A percentile compares a stretch with the other conserved stretches of the same genome.
These are phyloP conservation scores for Smithsoniella earleae DNA, from an alignment of 163 green algal genomes.

Conservation along the genomic window DNA sequence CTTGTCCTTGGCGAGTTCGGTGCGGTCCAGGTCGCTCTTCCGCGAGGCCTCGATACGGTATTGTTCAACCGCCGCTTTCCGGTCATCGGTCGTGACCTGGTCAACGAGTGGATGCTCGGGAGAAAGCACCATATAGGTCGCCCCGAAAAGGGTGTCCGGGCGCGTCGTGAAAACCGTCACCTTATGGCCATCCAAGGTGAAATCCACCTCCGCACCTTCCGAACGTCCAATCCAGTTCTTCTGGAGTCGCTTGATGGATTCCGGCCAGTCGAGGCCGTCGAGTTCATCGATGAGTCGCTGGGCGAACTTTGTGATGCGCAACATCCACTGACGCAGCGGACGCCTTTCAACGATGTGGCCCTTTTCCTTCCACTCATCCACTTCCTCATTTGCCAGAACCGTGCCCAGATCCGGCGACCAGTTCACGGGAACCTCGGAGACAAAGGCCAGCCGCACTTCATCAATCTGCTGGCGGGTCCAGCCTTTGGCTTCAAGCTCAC, in stretches of 20 bases:
- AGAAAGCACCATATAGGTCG: conserved; percentile 92
- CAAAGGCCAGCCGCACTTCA: too few relatives aligned
- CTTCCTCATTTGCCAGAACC: conserved; percentile 97
- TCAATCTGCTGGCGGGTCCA: too few relatives aligned
- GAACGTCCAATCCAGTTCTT: conserved; percentile 94
- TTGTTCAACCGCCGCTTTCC: conserved; percentile 49
- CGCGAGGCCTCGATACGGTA: conserved; percentile 63
- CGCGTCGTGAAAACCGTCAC: conserved; percentile 77
- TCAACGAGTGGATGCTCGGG: conserved; percentile 96
- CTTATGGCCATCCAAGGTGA: too few relatives aligned
- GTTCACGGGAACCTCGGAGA: conserved; percentile 85
- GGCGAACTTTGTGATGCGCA: conserved; percentile 89
- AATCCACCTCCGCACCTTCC: conserved; percentile 61
- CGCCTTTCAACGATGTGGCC: conserved; percentile 81
- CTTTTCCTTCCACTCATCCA: conserved; percentile 81
- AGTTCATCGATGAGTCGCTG: conserved; percentile 87
- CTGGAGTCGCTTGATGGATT: conserved; percentile 98
- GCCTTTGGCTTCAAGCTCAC: too few relatives aligned
- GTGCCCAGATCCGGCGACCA: conserved; percentile 95
- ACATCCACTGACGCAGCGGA: conserved; percentile 98
- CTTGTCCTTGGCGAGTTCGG: conserved; percentile 84
- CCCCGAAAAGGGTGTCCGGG: conserved; percentile 92
- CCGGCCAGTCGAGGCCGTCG: conserved; percentile 85
- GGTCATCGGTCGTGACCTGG: too few relatives aligned
- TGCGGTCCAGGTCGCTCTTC: conserved; percentile 91